Evolutionary conservation across 2,329 filamentous ascomycete species (phyloP).

Genomic region (Fusarium sp.): DNA sequence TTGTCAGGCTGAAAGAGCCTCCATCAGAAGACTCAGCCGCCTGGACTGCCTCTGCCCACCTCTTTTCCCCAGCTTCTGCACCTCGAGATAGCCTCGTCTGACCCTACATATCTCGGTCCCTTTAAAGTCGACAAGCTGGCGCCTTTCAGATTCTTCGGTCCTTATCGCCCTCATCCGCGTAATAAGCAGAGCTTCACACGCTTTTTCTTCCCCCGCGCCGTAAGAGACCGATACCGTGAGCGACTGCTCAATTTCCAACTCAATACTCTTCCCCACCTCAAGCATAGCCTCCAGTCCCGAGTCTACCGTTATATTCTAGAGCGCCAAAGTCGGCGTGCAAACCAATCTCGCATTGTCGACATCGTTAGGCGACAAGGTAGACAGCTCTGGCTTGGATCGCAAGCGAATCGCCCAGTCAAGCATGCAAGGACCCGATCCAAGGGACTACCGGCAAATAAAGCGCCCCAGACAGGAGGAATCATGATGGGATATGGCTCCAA

Average conservation of each 20-base stretch:
- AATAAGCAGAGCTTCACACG: constrained; percentile 68
- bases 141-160: constrained; percentile 58
- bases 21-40: constrained; percentile 52
- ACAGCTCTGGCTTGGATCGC: constrained; percentile 61
- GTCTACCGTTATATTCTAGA: constrained; percentile 81
- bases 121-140: constrained; percentile 56
- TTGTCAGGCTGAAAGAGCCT: constrained; percentile 40
- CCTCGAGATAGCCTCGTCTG: constrained; percentile 30
- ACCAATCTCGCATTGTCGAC: constrained; percentile 63
- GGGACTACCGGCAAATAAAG: constrained; percentile 49
- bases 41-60: constrained; percentile 38
- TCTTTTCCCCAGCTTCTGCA: not conserved
- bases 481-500: constrained; percentile 50
- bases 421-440: constrained; percentile 53
- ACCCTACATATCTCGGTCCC: constrained; percentile 14
- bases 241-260: constrained; percentile 78
- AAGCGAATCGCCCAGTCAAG: constrained; percentile 46
- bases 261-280: constrained; percentile 79
- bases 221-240: constrained; percentile 73
- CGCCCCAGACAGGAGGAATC: constrained; percentile 46
- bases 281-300: constrained; percentile 78
- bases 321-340: constrained; percentile 68
- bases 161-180: constrained; percentile 55
- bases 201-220: constrained; percentile 75
- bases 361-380: constrained; percentile 57